Evolutionary conservation across 2,329 filamentous ascomycete species (phyloP).

Genomic region (Claviceps quebecensis): DNA sequence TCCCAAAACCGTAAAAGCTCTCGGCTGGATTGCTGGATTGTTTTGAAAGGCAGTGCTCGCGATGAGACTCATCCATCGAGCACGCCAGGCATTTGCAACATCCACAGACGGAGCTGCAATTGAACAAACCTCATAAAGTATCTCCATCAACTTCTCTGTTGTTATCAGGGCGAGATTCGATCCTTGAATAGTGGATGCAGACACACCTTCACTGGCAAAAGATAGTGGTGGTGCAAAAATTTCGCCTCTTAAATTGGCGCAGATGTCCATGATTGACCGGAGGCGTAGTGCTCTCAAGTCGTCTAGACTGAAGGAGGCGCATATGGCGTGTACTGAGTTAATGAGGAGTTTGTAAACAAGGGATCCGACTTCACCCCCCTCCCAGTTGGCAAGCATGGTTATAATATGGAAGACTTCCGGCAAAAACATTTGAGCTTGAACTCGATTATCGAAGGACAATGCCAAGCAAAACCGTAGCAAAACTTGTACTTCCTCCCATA

Average conservation of each 20-base stretch:
- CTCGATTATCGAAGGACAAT: constrained; percentile 52
- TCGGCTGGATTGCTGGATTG: constrained; percentile 56
- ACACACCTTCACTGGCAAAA: constrained; percentile 36
- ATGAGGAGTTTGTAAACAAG: constrained; percentile 50
- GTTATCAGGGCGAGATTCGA: constrained; percentile 34
- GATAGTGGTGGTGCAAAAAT: constrained; percentile 36
- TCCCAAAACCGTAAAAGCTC: constrained; percentile 58
- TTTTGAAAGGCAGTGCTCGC: constrained; percentile 61
- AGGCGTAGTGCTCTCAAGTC: constrained; percentile 44
- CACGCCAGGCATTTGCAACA: constrained; percentile 54
- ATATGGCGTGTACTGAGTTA: constrained; percentile 54
- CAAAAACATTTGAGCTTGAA: constrained; percentile 53
- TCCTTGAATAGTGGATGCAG: constrained; percentile 41
- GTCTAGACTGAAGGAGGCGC: constrained; percentile 49
- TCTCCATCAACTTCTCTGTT: constrained; percentile 46
- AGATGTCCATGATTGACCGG: constrained; percentile 38
- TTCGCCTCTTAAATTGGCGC: constrained; percentile 46
- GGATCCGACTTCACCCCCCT: constrained; percentile 39
- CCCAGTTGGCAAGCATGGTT: constrained; percentile 56
- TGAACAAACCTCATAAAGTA: constrained; percentile 50
- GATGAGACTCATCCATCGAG: constrained; percentile 60
- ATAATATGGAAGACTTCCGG: constrained; percentile 58
- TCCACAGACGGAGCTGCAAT: constrained; percentile 51
- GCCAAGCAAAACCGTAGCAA: constrained; percentile 52
- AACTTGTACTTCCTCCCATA: constrained; percentile 57